Evolutionary conservation across 192 early-diverging fungal genomes (phyloP).

Genomic region (Polychytrium aggregatum): DNA sequence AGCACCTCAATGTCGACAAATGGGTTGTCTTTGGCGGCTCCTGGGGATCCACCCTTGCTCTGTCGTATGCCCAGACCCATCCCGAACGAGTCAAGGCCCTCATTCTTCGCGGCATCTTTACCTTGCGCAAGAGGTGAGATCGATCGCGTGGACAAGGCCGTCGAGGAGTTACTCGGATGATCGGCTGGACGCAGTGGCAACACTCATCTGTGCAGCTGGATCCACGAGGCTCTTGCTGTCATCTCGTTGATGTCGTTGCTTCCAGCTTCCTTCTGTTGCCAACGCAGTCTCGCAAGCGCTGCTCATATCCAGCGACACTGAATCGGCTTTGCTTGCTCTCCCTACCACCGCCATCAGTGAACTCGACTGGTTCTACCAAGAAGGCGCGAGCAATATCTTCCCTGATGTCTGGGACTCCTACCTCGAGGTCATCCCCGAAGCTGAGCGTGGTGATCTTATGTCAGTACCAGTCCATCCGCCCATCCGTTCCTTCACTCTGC

Average conservation of each 20-base stretch:
- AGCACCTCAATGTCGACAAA: constrained; percentile 49
- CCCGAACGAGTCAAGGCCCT: constrained; percentile 50
- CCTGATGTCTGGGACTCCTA: constrained; percentile 53
- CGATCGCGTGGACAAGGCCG: too few species aligned
- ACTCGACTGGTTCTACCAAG: constrained; percentile 57
- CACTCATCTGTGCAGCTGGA: too few species aligned
- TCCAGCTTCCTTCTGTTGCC: too few species aligned
- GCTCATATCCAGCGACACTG: too few species aligned
- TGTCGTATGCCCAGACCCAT: constrained; percentile 50
- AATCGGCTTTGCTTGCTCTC: too few species aligned
- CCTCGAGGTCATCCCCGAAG: constrained; percentile 42
- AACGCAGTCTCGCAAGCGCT: too few species aligned
- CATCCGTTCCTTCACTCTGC: too few species aligned
- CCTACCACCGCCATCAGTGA: constrained; percentile 18
- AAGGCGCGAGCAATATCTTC: constrained; percentile 52
- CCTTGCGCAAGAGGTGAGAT: constrained; percentile 25
- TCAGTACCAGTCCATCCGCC: too few species aligned
- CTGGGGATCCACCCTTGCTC: constrained; percentile 49
- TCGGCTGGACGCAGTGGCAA: too few species aligned
- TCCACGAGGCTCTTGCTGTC: too few species aligned
- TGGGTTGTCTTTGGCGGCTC: constrained; percentile 71
- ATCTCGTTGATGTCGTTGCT: too few species aligned
- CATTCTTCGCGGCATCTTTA: constrained; percentile 59
- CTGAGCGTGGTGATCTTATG: constrained; percentile 51
- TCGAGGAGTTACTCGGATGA: too few species aligned